Base-by-base conservation (phyloP, 306 rosid species). In the Citrullus amarus region DNA sequence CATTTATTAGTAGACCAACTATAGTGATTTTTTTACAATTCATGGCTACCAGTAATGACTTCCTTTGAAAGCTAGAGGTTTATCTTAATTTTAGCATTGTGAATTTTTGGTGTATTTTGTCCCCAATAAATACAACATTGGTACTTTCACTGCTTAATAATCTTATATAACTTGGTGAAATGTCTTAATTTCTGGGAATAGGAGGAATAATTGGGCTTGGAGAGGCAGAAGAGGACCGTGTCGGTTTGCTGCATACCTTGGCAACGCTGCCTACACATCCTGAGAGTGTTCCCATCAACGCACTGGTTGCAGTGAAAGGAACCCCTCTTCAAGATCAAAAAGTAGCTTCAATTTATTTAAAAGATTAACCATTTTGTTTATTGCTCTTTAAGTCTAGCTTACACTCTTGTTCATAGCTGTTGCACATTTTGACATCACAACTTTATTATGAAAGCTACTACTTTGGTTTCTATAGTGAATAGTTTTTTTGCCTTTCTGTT, bases 141-240 rank as follows among this genome's bases (percentile, higher is more conserved):
- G 43, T 32, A 50, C 10, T 73, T 22, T 20, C 3, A 44, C 13
- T 44, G 50, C 50, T 3, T 53, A 53, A 53, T 53, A 16, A 53
- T 48, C 54, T 70, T 34, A 46, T 34, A 46, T 10, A 50, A 72
- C 60, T 72, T 72, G 34, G 58, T 46, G 60, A 50, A 15, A 50
- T 7, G 0, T 51, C 38, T 72, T 25, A 50, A 50, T 58, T 74
- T 59, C 72, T 83, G 43, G 79, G 61, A 30, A 79, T 85, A 95
- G 98, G 98, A 61, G 98, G 98, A 86, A 95, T 95, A 84, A 92
- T 95, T 50, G 98, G 98, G 68, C 97, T 95, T 0, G 97, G 97
- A 79, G 98, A 95, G 84, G 96, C 97, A 25, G 98, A 89, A 80
- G 98, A 88, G 71, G 98, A 95, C 78, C 95, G 98, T 56, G 90